These are phyloP conservation scores for Harringtonia lauricola DNA, from an alignment of 2,329 filamentous ascomycete species.

Conservation along the genomic window DNA sequence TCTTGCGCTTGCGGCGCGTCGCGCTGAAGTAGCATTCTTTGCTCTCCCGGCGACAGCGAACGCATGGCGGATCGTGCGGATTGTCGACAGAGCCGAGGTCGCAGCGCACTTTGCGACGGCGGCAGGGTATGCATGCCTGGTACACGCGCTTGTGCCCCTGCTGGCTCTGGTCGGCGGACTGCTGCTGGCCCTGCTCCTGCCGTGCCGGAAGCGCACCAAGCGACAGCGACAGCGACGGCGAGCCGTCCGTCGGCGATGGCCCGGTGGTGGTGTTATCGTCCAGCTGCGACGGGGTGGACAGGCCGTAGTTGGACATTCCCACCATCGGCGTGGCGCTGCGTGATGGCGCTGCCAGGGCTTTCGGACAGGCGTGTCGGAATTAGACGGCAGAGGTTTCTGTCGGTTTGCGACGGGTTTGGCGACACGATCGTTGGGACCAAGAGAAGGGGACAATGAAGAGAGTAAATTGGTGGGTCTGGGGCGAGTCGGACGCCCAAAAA, in stretches of 20 bases:
- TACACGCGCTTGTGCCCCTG: slow-evolving; percentile 45
- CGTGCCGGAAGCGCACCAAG: neutral
- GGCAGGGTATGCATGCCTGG: slow-evolving; percentile 52
- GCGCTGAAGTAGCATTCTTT: slow-evolving; percentile 97
- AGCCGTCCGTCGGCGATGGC: slow-evolving; percentile 6
- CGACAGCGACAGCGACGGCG: slow-evolving; percentile 7
- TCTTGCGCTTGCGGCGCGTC: slow-evolving; percentile 84
- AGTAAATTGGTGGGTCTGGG: neutral
- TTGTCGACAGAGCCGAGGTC: slow-evolving; percentile 74
- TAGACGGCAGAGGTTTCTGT: slow-evolving; percentile 8
- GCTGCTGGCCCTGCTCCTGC: slow-evolving; percentile 4
- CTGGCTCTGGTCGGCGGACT: slow-evolving; percentile 5
- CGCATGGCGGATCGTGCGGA: slow-evolving; percentile 86
- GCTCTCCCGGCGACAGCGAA: slow-evolving; percentile 84
- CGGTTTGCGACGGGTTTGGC: slow-evolving; percentile 20
- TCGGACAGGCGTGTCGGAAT: slow-evolving; percentile 7
- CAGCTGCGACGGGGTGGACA: slow-evolving; percentile 4
- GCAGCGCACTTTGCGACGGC: slow-evolving; percentile 50
- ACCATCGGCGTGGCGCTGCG: neutral
- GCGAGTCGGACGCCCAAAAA: too few species aligned
- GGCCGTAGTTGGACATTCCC: slow-evolving; percentile 17
- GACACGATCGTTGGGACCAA: too few species aligned
- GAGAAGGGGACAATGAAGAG: neutral
- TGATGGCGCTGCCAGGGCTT: neutral
- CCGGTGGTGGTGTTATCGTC: slow-evolving; percentile 5